Base-by-base conservation (phyloP, 495 filamentous ascomycete genomes). In the Cryomyces minteri region DNA sequence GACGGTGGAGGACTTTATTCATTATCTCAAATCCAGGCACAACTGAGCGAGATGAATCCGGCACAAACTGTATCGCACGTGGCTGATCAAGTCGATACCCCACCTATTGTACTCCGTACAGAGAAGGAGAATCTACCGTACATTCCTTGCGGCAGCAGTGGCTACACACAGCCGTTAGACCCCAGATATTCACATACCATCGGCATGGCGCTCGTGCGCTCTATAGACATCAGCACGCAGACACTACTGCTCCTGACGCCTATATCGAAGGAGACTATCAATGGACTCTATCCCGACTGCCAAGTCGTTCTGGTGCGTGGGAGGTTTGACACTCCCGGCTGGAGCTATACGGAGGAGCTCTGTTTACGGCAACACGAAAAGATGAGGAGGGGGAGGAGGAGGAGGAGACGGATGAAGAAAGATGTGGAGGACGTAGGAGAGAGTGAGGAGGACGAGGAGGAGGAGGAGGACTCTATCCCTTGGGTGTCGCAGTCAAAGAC, bases 271-370 rank as follows among this genome's bases (percentile, higher is more conserved):
- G 32, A 6, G n/a, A 40, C 46, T 1, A 45, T 55, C 25, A 41
- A 45, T 11, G 18, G 11, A 4, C 31, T 56, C 9, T 25, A 25
- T 25, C 18, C 18, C 18, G 18, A 25, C 18, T 25, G 18, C 18
- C 38, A 25, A 41, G 25, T 58, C 31, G 68, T 74, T 4, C 58
- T 77, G n/a, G 65, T 79, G 5, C 65, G 65, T 38, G 74, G 74
- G 4, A 71, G 65, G 56, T 70, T 74, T 39, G 73, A 76, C 47
- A 57, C 70, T 7, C 74, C 75, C 3, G 67, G 55, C 7, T 79
- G 73, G 75, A 70, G 69, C 9, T 76, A 74, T 46, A 63, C 63
- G 1, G 73, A 77, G 50, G 67, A 70, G 11, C 43, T 73, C 5
- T 4, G 2, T 0, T 41, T 11, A 18, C n/a, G n/a, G n/a, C 9